Conservation (phyloP, 164 flowering plant species). For the Protea cynaroides region DNA sequence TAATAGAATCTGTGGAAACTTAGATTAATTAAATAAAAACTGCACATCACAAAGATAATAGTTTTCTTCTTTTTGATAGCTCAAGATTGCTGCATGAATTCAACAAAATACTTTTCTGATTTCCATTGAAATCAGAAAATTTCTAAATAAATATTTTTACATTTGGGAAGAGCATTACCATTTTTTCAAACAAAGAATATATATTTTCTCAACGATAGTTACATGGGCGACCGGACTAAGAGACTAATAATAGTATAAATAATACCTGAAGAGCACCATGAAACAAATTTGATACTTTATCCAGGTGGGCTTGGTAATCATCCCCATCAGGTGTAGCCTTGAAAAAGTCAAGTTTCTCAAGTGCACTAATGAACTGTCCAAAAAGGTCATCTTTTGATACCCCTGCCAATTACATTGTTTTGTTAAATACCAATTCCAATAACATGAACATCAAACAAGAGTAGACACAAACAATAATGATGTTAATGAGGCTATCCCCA, state of each 20-base stretch:
- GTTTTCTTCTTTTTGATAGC: too few species aligned
- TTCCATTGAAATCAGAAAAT: too few species aligned
- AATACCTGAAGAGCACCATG: conserved; percentile 68
- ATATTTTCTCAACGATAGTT: too few species aligned
- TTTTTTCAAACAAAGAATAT: too few species aligned
- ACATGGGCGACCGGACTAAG: not conserved
- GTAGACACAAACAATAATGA: too few species aligned
- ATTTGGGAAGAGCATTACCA: too few species aligned
- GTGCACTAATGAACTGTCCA: conserved; percentile 71
- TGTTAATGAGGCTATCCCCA: too few species aligned
- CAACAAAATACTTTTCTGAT: too few species aligned
- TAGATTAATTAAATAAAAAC: not conserved
- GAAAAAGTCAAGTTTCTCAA: conserved; percentile 61
- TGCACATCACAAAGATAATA: not conserved
- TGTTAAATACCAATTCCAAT: conserved; percentile 42
- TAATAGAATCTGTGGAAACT: not conserved
- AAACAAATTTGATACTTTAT: conserved; percentile 56
- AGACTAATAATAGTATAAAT: conserved; percentile 4
- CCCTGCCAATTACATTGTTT: conserved; percentile 31
- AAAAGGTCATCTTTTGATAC: conserved; percentile 69
- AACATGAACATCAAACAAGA: not conserved
- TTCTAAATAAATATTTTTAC: too few species aligned
- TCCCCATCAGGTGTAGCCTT: conserved; percentile 45
- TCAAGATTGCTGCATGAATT: too few species aligned
- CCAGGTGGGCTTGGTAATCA: conserved; percentile 59